These are phyloP conservation scores for Aspergillus sp. DNA, from an alignment of 2,329 filamentous ascomycete species.

Conservation along the genomic window DNA sequence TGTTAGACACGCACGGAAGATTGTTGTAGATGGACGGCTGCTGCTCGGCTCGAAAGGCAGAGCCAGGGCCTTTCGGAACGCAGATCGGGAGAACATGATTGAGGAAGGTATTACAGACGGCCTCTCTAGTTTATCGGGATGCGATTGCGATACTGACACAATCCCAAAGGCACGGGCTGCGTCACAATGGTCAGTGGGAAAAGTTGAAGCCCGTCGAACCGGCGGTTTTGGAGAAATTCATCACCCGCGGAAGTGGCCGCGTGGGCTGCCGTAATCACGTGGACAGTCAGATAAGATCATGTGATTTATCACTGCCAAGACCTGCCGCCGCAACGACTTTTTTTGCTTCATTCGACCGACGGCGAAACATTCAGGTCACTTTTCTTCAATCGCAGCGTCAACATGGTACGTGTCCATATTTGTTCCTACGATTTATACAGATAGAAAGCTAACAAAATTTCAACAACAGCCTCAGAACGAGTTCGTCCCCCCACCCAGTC, in stretches of 20 bases:
- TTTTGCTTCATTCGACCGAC: constrained; percentile 11
- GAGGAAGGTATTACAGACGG: neutral
- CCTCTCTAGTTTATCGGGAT: no score
- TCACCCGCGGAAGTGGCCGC: constrained; percentile 19
- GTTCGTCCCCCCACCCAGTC: constrained; percentile 24
- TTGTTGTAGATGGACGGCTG: constrained; percentile 16
- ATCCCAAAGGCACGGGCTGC: no score
- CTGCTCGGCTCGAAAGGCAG: constrained; percentile 18
- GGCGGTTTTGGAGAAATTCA: constrained; percentile 26
- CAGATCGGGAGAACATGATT: constrained; percentile 32
- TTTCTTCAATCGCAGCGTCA: constrained; percentile 14
- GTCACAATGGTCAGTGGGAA: neutral
- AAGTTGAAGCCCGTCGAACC: constrained; percentile 3
- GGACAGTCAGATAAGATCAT: constrained; percentile 6
- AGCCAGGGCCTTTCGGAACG: constrained; percentile 21
- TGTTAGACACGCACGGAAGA: constrained; percentile 33
- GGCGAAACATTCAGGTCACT: no score
- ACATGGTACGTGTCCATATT: constrained; percentile 21
- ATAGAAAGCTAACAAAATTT: neutral
- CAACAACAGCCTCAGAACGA: constrained; percentile 34
- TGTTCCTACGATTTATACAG: neutral
- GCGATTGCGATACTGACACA: no score
- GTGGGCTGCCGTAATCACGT: constrained; percentile 22
- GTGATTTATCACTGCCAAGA: constrained; percentile 12
- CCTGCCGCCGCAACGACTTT: constrained; percentile 8